Percentiles rank a stretch among this genome's conserved stretches.
These are phyloP conservation scores for Flueggea neowawraea DNA, from an alignment of 441 rosid genomes.

Conservation along the genomic window DNA sequence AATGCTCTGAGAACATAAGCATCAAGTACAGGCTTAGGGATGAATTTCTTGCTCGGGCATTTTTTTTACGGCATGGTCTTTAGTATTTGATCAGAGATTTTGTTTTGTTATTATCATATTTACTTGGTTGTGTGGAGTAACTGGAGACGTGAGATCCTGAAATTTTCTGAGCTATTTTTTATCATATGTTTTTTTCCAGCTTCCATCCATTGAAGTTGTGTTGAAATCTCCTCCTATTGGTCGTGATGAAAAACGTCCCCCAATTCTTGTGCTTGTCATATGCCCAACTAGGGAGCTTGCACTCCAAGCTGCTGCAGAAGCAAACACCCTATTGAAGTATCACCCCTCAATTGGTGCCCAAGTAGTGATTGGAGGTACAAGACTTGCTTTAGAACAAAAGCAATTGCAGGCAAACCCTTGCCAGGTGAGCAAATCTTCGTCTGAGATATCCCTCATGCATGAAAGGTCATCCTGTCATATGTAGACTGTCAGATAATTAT, in stretches of 20 bases:
- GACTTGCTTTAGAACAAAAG: constrained; percentile 81
- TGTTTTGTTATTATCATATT: no score
- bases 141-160: background rate
- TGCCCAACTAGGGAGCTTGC: constrained; percentile 99
- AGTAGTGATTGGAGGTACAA: constrained; percentile 95
- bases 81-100: no score
- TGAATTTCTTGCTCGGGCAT: background rate
- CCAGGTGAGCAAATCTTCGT: constrained; percentile 42
- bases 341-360: constrained; percentile 90
- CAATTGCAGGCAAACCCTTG: constrained; percentile 87
- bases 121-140: background rate
- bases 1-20: background rate
- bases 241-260: constrained; percentile 69
- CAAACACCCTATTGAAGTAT: constrained; percentile 68
- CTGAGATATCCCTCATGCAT: no score
- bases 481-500: no score
- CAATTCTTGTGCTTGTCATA: constrained; percentile 76
- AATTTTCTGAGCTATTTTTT: background rate
- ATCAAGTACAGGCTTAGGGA: background rate
- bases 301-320: constrained; percentile 89
- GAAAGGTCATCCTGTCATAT: no score
- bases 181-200: constrained; percentile 39
- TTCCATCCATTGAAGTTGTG: constrained; percentile 92
- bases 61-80: background rate
- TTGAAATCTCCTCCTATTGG: constrained; percentile 58